Evolutionary conservation across 2,329 filamentous ascomycete species (phyloP), one percentile per base, ranked within the genome.

Genomic region (Venturia oleaginea): DNA sequence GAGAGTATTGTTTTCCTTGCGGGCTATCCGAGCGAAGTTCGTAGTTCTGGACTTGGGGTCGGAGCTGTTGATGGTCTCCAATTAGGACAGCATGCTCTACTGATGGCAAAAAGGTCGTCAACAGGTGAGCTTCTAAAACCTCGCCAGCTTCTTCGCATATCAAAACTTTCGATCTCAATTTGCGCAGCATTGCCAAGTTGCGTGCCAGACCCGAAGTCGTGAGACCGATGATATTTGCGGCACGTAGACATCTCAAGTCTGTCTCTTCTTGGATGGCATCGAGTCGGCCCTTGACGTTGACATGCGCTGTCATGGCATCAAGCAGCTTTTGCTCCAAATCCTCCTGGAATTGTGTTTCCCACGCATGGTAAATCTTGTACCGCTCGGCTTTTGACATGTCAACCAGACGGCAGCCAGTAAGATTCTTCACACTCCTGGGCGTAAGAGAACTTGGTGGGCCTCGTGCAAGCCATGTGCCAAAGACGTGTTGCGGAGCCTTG

Each of bases 121-220:
- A 70, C 2, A 83, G 75, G 65, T 89, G 86, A 0, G 83, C 78
- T 70, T 90, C 87, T 38, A 89, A 76, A 0, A 90, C 83, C 67
- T 90, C 86, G 0, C 82, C 87, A 1, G 87, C 87, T 69, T 90
- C 87, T 70, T 90, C 87, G 40, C 84, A 87, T 0, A 90, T 71
- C 19, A 90, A 71, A 0, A 88, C 80, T 66, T 87, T 86, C 38
- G 76, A 75, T 7, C 73, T 70, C 1, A 87, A 66, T 8, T 77
- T 76, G 8, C 79, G 76, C 0, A 89, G 74, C 0, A 83, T 67
- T 0, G 77, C 72, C 0, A 84, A 71, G 30, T 65, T 65, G 4
- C 60, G 32, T 27, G 64, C 64, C 15, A 64, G 43, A 37, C 64
- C 64, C 6, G 24, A 64, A 17, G 60, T 65, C 17, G 64, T 65